phyloP scores from a whole-genome alignment of 495 filamentous ascomycete species.

The Penicillium malachiteum region DNA sequence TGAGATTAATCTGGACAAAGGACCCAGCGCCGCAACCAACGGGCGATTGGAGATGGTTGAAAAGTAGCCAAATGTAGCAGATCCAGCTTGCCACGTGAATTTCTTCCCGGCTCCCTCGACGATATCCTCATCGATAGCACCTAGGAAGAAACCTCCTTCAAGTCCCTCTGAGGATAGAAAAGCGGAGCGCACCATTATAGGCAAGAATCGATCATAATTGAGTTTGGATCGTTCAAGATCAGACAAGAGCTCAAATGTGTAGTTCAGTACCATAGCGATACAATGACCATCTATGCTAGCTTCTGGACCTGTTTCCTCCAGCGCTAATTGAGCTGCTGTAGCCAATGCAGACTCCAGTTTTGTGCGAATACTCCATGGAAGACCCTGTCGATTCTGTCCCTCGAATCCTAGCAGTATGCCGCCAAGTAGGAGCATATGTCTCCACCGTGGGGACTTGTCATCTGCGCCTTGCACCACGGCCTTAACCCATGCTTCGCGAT shows the following conservation, averaged over 20 bases:
- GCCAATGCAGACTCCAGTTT: constrained; percentile 76
- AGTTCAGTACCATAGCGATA: constrained; percentile 72
- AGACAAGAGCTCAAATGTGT: constrained; percentile 72
- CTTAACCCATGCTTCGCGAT: constrained; percentile 75
- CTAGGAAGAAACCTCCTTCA: constrained; percentile 78
- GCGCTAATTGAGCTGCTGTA: constrained; percentile 73
- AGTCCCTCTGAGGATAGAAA: constrained; percentile 73
- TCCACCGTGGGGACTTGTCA: constrained; percentile 80
- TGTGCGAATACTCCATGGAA: constrained; percentile 61
- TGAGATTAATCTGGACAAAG: constrained; percentile 72
- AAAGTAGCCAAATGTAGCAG: constrained; percentile 57
- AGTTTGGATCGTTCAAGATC: constrained; percentile 56
- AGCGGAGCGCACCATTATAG: constrained; percentile 64
- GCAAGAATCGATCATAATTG: constrained; percentile 74
- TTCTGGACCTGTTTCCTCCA: constrained; percentile 52
- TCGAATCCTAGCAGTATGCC: constrained; percentile 84
- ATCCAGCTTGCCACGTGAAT: constrained; percentile 69
- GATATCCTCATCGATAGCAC: constrained; percentile 73
- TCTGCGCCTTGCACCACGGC: constrained; percentile 83
- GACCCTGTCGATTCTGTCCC: constrained; percentile 59
- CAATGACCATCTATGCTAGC: constrained; percentile 59
- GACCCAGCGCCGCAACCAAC: constrained; percentile 73
- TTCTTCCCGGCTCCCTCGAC: constrained; percentile 57
- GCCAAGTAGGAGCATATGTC: constrained; percentile 76
- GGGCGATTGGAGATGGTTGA: constrained; percentile 61